phyloP scores from a whole-genome alignment of 441 rosid species.

The Hura crepitans region DNA sequence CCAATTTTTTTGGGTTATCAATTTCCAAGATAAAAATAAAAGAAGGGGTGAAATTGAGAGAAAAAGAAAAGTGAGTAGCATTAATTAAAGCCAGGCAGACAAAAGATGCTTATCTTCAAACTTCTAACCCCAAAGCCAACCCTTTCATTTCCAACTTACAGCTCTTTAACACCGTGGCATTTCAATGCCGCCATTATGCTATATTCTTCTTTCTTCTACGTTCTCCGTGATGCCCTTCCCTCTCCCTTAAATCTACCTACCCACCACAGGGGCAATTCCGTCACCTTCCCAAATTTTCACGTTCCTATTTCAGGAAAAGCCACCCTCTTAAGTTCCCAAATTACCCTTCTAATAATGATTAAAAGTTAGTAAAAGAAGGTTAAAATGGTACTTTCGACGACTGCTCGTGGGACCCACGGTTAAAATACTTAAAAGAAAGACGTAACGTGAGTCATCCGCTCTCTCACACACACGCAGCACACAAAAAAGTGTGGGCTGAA shows the following conservation, averaged over 20 bases:
- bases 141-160: constrained; percentile 1
- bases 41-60: background rate
- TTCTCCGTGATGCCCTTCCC: background rate
- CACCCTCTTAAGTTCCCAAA: constrained; percentile 22
- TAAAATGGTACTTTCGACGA: constrained; percentile 18
- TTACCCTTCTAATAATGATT: constrained; percentile 20
- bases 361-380: constrained; percentile 24
- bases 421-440: constrained; percentile 14
- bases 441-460: constrained; percentile 19
- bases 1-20: too few species aligned
- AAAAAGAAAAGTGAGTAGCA: background rate
- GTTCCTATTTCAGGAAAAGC: background rate
- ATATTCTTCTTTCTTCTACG: background rate
- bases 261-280: background rate
- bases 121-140: too few species aligned
- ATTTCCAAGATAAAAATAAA: too few species aligned
- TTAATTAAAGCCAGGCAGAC: constrained; percentile 20
- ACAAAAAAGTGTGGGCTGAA: constrained; percentile 10
- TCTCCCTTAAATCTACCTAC: background rate
- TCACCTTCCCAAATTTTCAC: background rate
- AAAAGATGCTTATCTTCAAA: constrained; percentile 22
- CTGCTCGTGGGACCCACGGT: constrained; percentile 22
- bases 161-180: constrained; percentile 37
- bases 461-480: background rate
- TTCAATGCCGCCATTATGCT: constrained; percentile 15